Evolutionary conservation across 495 filamentous ascomycete genomes (phyloP).

Genomic region (Penicillium waksmanii): DNA sequence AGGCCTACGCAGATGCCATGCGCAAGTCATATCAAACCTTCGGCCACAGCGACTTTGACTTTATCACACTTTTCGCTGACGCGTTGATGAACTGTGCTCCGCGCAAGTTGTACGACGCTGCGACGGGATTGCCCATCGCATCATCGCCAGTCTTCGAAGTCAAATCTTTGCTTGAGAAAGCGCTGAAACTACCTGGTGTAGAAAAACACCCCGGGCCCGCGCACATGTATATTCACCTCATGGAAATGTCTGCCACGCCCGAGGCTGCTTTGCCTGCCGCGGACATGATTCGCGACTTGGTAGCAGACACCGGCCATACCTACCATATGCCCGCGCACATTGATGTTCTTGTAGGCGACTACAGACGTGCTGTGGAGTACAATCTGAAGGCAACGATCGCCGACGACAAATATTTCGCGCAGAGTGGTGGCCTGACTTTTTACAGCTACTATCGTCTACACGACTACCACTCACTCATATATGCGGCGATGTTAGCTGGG

Average conservation of each 20-base stretch:
- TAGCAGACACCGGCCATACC: conserved; percentile 65
- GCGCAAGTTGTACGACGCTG: conserved; percentile 65
- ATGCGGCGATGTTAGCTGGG: conserved; percentile 68
- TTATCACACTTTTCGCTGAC: conserved; percentile 62
- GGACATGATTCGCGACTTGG: conserved; percentile 58
- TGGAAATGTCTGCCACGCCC: conserved; percentile 67
- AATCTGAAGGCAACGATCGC: conserved; percentile 58
- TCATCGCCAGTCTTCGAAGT: conserved; percentile 57
- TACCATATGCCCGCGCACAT: conserved; percentile 72
- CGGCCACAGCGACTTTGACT: conserved; percentile 52
- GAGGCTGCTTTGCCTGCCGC: conserved; percentile 57
- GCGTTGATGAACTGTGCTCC: conserved; percentile 67
- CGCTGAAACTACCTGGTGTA: conserved; percentile 40
- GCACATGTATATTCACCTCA: conserved; percentile 69
- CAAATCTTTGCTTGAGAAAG: conserved; percentile 54
- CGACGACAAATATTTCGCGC: conserved; percentile 58
- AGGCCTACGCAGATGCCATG: conserved; percentile 62
- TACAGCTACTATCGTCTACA: conserved; percentile 67
- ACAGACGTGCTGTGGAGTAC: conserved; percentile 56
- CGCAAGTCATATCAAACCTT: conserved; percentile 50
- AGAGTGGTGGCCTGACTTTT: conserved; percentile 55
- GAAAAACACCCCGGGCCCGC: conserved; percentile 58
- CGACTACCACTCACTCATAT: conserved; percentile 65
- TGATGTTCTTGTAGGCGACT: conserved; percentile 66
- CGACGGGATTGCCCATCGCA: conserved; percentile 55